These are phyloP conservation scores for Terana coerulea DNA, from an alignment of 768 basidiomycete genomes.

Conservation along the genomic window DNA sequence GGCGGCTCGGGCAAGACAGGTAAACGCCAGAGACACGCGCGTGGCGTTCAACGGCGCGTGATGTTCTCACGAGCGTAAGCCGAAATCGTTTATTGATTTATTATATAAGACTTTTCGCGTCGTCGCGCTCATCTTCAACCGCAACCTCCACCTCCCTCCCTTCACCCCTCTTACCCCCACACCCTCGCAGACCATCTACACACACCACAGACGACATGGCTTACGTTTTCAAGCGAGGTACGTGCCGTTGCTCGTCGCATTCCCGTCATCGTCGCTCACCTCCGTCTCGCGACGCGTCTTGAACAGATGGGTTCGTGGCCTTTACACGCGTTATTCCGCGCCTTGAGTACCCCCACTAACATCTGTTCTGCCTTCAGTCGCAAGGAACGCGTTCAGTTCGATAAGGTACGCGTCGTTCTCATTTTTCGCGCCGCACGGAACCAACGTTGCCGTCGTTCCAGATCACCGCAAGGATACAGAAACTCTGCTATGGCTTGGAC, in stretches of 20 bases:
- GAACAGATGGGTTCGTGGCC: slow-evolving; percentile 46
- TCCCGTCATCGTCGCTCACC: slow-evolving; percentile 13
- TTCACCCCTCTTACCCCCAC: slow-evolving; percentile 5
- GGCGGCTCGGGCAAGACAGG: neutral
- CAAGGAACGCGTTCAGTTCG: slow-evolving; percentile 90
- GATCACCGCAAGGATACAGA: slow-evolving; percentile 85
- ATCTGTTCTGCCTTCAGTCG: slow-evolving; percentile 43
- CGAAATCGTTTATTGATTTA: slow-evolving; percentile 11
- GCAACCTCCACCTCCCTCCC: slow-evolving; percentile 23
- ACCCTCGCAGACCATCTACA: slow-evolving; percentile 3
- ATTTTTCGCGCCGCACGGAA: slow-evolving; percentile 5
- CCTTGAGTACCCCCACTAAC: slow-evolving; percentile 13
- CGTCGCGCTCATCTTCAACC: slow-evolving; percentile 20
- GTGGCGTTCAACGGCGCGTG: slow-evolving; percentile 9
- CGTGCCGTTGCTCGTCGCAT: slow-evolving; percentile 2
- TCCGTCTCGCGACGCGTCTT: slow-evolving; percentile 9
- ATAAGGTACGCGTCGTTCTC: slow-evolving; percentile 58
- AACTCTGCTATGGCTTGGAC: slow-evolving; percentile 96
- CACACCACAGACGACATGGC: slow-evolving; percentile 32
- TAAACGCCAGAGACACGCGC: slow-evolving; percentile 10
- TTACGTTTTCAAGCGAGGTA: slow-evolving; percentile 58
- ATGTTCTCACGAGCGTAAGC: slow-evolving; percentile 9
- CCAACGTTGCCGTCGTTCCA: slow-evolving; percentile 25
- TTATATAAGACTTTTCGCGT: slow-evolving; percentile 23
- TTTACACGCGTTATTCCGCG: slow-evolving; percentile 23